These are phyloP conservation scores for Sclerotiophoma versabilis DNA, from an alignment of 2,329 filamentous ascomycete species.

Conservation along the genomic window DNA sequence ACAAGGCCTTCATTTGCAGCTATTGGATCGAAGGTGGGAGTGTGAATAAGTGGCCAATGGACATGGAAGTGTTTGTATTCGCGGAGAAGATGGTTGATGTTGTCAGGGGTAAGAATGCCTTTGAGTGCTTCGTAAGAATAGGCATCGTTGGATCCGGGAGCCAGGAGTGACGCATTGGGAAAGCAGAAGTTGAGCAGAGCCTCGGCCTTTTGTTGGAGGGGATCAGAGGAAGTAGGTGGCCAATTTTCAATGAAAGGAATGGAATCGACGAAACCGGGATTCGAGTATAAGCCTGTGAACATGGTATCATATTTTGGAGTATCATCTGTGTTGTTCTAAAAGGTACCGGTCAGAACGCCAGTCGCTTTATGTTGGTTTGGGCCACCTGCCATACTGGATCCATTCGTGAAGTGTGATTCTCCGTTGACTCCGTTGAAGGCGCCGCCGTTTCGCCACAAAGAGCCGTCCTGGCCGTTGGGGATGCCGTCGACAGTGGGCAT, in stretches of 20 bases:
- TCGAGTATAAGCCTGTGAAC: conserved; percentile 58
- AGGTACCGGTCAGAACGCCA: conserved; percentile 52
- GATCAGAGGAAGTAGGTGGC: conserved; percentile 52
- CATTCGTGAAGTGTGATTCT: conserved; percentile 54
- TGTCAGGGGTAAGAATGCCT: conserved; percentile 69
- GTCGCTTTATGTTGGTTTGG: conserved; percentile 54
- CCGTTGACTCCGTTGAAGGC: conserved; percentile 54
- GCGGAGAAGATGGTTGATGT: conserved; percentile 74
- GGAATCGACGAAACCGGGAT: conserved; percentile 52
- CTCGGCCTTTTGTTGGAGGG: conserved; percentile 55
- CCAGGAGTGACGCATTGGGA: conserved; percentile 50
- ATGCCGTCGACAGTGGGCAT: conserved; percentile 47
- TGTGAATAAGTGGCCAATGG: conserved; percentile 76
- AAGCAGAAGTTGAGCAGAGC: conserved; percentile 60
- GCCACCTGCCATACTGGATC: conserved; percentile 55
- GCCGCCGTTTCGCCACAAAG: conserved; percentile 53
- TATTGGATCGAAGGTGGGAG: conserved; percentile 72
- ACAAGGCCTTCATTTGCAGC: conserved; percentile 72
- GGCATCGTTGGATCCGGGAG: conserved; percentile 42
- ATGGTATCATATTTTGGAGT: conserved; percentile 54
- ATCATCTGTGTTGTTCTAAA: conserved; percentile 53
- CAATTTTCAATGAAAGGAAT: conserved; percentile 50
- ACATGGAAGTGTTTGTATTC: conserved; percentile 76
- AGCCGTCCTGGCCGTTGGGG: conserved; percentile 46
- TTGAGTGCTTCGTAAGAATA: conserved; percentile 62